Conservation (phyloP, 1,284 basidiomycete genomes). For the Heterobasidion irregulare region DNA sequence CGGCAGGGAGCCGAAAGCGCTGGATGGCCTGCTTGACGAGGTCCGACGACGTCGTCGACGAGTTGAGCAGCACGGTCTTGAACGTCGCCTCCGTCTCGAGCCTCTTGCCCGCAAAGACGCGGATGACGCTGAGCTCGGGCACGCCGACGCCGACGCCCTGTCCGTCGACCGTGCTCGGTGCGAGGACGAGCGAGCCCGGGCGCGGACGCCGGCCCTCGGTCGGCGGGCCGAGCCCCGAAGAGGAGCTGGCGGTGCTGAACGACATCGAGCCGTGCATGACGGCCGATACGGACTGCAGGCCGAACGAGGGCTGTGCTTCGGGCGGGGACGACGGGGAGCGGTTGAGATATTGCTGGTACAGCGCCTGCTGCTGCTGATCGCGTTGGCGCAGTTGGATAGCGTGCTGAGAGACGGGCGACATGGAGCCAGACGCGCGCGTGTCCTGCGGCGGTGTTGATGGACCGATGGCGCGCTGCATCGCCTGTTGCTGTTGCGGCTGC, state of each 20-base stretch:
- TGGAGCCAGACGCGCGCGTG: constrained; percentile 1
- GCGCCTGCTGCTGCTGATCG: constrained; percentile 82
- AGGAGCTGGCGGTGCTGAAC: constrained; percentile 26
- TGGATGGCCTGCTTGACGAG: constrained; percentile 90
- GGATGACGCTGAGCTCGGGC: constrained; percentile 87
- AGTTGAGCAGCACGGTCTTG: constrained; percentile 92
- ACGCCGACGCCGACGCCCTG: constrained; percentile 56
- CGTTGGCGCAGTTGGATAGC: constrained; percentile 72
- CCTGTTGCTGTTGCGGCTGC: constrained; percentile 20
- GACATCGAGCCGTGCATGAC: constrained; percentile 38
- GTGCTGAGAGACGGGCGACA: constrained; percentile 27
- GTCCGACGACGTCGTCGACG: constrained; percentile 76
- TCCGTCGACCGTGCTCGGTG: constrained; percentile 48
- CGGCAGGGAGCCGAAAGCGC: constrained; percentile 75
- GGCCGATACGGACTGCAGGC: constrained; percentile 54
- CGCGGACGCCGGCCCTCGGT: constrained; percentile 36
- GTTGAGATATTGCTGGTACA: constrained; percentile 85
- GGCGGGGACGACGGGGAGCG: constrained; percentile 71
- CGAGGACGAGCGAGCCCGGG: constrained; percentile 67
- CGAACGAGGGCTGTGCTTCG: constrained; percentile 63
- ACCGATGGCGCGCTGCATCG: constrained; percentile 13
- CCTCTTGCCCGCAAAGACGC: constrained; percentile 88
- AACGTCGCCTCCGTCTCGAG: constrained; percentile 92
- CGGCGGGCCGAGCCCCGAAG: constrained; percentile 34
- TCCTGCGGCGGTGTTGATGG: constrained; percentile 6